Evolutionary conservation across 1,139 yeast species (phyloP).

Genomic region (Saccharomycopsis hybrid): DNA sequence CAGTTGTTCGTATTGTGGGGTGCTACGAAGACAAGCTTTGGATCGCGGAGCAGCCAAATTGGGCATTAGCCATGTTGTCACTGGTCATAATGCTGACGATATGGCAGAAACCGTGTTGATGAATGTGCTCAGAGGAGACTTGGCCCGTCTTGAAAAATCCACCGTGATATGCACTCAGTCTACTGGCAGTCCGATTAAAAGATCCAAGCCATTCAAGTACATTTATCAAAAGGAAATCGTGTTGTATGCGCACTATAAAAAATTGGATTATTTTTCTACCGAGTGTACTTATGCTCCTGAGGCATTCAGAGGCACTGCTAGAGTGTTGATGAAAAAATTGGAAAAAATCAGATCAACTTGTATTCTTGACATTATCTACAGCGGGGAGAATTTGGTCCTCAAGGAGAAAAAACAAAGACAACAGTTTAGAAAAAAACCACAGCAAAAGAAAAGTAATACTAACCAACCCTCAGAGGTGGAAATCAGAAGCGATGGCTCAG

Average conservation of each 20-base stretch:
- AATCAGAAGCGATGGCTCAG: constrained; percentile 55
- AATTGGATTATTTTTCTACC: constrained; percentile 91
- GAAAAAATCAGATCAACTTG: constrained; percentile 91
- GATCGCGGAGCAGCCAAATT: constrained; percentile 94
- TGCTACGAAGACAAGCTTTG: constrained; percentile 88
- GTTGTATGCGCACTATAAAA: constrained; percentile 92
- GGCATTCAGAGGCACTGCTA: constrained; percentile 95
- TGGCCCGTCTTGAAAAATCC: constrained; percentile 86
- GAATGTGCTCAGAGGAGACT: constrained; percentile 94
- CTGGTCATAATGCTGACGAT: constrained; percentile 99
- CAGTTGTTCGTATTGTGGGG: constrained; percentile 98
- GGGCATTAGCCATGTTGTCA: constrained; percentile 84
- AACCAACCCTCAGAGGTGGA: constrained; percentile 36
- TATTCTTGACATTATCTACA: constrained; percentile 86
- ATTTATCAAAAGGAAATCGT: constrained; percentile 97
- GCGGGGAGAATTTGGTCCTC: constrained; percentile 82
- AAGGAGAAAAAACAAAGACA: constrained; percentile 40
- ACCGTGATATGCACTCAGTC: constrained; percentile 80
- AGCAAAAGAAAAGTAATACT: constrained; percentile 18
- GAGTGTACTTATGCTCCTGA: constrained; percentile 98
- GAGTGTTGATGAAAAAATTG: constrained; percentile 82
- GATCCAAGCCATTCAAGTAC: constrained; percentile 94
- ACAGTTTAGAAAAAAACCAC: constrained; percentile 26
- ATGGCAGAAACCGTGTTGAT: constrained; percentile 97
- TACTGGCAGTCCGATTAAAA: constrained; percentile 71